phyloP scores from a whole-genome alignment of 345 rosid genomes.

The Pseudoturritis turrita region DNA sequence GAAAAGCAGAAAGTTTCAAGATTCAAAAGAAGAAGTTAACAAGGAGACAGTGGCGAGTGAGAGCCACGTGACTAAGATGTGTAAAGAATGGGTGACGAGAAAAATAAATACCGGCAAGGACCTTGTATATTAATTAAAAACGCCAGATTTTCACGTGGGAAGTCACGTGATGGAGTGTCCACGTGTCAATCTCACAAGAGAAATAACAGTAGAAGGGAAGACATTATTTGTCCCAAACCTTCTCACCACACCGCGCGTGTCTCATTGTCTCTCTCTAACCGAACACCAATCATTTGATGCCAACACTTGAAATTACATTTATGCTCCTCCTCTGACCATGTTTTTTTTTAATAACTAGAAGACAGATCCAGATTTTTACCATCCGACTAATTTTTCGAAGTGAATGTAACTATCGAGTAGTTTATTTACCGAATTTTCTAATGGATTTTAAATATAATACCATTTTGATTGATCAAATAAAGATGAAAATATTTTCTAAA shows the following conservation, averaged over 20 bases:
- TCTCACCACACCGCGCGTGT: constrained; percentile 24
- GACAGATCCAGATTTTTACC: too few relatives aligned
- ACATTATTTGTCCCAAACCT: not conserved
- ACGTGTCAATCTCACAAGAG: constrained; percentile 9
- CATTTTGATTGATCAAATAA: too few relatives aligned
- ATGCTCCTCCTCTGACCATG: too few relatives aligned
- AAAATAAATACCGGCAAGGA: not conserved
- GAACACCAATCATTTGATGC: constrained; percentile 33
- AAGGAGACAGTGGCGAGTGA: constrained; percentile 18
- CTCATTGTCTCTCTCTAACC: constrained; percentile 22
- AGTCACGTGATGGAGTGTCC: constrained; percentile 13
- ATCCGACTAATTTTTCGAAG: too few relatives aligned
- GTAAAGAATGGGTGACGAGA: not conserved
- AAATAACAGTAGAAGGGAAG: not conserved
- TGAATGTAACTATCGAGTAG: too few relatives aligned
- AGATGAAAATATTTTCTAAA: too few relatives aligned
- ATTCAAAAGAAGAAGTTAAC: not conserved
- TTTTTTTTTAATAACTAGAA: too few relatives aligned
- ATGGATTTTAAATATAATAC: too few relatives aligned
- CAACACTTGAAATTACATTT: too few relatives aligned
- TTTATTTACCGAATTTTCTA: too few relatives aligned
- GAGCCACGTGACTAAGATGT: constrained; percentile 24
- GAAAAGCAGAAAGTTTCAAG: constrained; percentile 16
- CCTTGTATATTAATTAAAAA: not conserved
- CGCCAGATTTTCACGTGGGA: constrained; percentile 19